phyloP scores from a whole-genome alignment of 202 grass and related monocot genomes.

The Alloteropsis angusta region DNA sequence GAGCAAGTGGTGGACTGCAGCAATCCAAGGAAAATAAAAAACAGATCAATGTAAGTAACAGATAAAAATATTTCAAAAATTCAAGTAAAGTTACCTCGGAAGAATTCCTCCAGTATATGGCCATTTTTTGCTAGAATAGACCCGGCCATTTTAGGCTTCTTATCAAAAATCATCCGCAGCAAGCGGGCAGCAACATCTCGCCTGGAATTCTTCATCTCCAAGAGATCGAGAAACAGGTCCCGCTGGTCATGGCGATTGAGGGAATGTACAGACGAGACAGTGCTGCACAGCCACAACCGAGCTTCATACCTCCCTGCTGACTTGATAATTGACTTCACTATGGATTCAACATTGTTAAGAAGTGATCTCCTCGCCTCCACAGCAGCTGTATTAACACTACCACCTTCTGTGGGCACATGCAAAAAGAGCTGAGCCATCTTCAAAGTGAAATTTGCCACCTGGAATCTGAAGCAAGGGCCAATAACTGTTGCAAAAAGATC shows the following conservation, averaged over 20 bases:
- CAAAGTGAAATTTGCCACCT: not conserved
- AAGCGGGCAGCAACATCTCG: conserved; percentile 46
- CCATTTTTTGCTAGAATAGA: conserved; percentile 49
- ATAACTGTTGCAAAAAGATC: too few species aligned
- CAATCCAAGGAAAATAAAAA: not conserved
- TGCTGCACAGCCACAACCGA: conserved; percentile 66
- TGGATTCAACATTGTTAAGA: conserved; percentile 40
- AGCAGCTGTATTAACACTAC: conserved; percentile 15
- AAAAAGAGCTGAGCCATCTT: conserved; percentile 60
- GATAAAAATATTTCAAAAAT: not conserved
- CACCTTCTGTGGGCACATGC: conserved; percentile 22
- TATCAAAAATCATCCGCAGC: conserved; percentile 78
- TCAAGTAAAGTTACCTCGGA: conserved; percentile 39
- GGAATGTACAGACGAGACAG: conserved; percentile 58
- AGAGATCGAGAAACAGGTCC: conserved; percentile 48
- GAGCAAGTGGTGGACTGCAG: not conserved
- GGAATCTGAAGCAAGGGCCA: conserved; percentile 1
- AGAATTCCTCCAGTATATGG: conserved; percentile 67
- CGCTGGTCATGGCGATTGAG: conserved; percentile 34
- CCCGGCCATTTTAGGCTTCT: conserved; percentile 42
- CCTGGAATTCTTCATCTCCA: conserved; percentile 50
- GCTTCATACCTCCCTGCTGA: conserved; percentile 51
- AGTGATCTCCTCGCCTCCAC: conserved; percentile 42
- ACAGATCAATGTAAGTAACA: not conserved
- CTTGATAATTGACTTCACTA: conserved; percentile 55